These are phyloP conservation scores for Solanum clarkiae DNA, from an alignment of 257 asterid genomes.

Conservation along the genomic window DNA sequence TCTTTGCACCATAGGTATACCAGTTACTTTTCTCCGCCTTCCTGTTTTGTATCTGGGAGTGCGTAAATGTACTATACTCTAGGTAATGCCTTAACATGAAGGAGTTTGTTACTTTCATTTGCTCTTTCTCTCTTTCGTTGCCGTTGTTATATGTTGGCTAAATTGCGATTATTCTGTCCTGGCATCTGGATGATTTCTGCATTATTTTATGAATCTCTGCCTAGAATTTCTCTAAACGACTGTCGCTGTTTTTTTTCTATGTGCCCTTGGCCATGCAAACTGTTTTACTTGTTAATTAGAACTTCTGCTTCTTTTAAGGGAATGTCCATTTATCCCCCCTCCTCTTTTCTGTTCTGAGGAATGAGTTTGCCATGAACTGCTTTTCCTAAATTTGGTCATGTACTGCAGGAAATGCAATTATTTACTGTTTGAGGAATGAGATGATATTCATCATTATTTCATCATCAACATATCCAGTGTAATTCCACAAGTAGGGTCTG, in stretches of 20 bases:
- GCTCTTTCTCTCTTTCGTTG: background rate
- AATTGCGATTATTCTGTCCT: background rate
- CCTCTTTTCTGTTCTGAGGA: background rate
- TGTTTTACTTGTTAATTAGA: background rate
- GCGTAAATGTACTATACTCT: background rate
- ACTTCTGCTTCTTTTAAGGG: background rate
- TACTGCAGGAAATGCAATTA: background rate
- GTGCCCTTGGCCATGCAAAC: background rate
- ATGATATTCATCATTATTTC: background rate
- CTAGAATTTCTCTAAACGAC: background rate
- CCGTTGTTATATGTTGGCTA: background rate
- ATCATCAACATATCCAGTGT: background rate
- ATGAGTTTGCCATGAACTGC: background rate
- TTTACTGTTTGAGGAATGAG: background rate
- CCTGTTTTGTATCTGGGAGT: background rate
- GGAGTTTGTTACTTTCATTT: background rate
- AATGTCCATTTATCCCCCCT: background rate
- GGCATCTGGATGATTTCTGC: background rate
- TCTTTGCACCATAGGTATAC: background rate
- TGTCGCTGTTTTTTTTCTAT: background rate
- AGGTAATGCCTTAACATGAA: background rate
- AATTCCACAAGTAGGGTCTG: background rate
- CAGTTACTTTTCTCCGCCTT: background rate
- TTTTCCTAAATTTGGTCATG: background rate
- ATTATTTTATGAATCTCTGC: background rate